A percentile compares a stretch with the other conserved stretches of the same genome.
These are phyloP conservation scores for Neospora caninum DNA, from an alignment of 169 alveolate species.

Conservation along the genomic window DNA sequence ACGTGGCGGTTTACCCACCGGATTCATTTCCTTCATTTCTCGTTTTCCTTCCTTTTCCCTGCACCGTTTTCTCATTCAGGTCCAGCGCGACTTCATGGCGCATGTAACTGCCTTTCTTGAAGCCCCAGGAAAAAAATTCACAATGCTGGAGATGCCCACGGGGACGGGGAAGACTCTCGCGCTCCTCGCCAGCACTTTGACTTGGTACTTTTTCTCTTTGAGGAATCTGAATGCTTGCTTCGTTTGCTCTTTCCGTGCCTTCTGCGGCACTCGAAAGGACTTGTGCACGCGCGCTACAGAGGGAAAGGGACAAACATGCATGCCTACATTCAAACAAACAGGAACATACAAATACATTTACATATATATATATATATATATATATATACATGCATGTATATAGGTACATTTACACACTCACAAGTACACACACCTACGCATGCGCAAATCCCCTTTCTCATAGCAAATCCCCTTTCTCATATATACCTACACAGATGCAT, in stretches of 20 bases:
- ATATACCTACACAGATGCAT: neutral
- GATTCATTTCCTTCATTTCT: neutral
- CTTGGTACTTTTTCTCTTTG: neutral
- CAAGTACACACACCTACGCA: neutral
- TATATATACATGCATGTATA: neutral
- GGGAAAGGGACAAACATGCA: neutral
- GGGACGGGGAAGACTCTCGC: conserved; percentile 65
- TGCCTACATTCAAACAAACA: neutral
- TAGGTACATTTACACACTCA: no score
- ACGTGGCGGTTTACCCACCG: no score
- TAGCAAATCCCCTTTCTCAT: no score
- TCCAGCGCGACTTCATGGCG: neutral
- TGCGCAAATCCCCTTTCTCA: no score
- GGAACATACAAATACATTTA: neutral
- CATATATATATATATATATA: neutral
- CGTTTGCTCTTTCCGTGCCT: no score
- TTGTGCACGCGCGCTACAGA: no score
- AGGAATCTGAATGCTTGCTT: no score
- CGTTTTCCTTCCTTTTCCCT: neutral
- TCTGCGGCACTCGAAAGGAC: no score
- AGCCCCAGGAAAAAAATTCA: neutral
- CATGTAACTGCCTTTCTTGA: neutral
- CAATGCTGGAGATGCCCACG: conserved; percentile 61
- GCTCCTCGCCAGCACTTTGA: conserved; percentile 41
- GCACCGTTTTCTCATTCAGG: neutral